phyloP scores from a whole-genome alignment of 139 green algal genomes.

The Marvania coccoides region DNA sequence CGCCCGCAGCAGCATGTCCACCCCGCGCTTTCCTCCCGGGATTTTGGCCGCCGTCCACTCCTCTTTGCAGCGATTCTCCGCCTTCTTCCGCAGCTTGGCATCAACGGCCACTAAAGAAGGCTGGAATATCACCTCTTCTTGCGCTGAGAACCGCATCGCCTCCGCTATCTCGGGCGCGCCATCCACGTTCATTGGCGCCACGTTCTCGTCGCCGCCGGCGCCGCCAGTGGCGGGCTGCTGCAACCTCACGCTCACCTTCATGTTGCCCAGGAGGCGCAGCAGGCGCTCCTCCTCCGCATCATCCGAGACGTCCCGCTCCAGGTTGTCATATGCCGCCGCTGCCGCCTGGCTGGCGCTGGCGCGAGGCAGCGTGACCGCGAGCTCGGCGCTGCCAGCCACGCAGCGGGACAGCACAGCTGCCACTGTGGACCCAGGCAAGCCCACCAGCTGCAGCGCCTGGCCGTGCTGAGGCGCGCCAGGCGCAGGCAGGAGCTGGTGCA shows the following conservation, averaged over 20 bases:
- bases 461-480: background rate
- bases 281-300: background rate
- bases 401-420: too few species aligned
- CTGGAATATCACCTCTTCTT: constrained; percentile 12
- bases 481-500: background rate
- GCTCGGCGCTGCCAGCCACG: too few species aligned
- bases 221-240: background rate
- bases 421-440: too few species aligned
- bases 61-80: constrained; percentile 1
- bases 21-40: background rate
- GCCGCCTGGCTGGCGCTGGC: too few species aligned
- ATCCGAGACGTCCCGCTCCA: background rate
- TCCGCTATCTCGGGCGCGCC: background rate
- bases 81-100: background rate
- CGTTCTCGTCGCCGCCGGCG: background rate
- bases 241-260: background rate
- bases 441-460: background rate
- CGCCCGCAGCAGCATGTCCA: background rate
- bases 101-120: constrained; percentile 2
- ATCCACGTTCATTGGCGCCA: background rate
- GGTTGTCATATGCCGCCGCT: too few species aligned
- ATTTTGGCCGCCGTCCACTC: background rate
- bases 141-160: background rate
- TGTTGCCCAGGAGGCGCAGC: background rate
- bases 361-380: too few species aligned